phyloP scores from a whole-genome alignment of 352 stramenopile species.

The Pythium folliculosum region DNA sequence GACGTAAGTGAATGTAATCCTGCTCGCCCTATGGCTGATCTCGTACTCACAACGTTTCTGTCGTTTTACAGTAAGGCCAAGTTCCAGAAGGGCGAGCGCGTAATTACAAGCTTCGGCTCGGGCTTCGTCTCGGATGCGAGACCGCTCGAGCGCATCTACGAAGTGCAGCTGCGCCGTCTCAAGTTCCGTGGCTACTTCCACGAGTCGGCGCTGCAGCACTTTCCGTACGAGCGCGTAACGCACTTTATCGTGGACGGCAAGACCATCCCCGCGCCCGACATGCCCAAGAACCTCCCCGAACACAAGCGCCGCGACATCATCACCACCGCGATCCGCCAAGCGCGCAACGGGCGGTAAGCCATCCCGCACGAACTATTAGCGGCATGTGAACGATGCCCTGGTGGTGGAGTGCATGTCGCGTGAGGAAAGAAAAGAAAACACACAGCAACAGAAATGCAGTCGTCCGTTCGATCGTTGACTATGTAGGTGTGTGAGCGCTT shows the following conservation, averaged over 20 bases:
- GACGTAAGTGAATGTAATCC: slow-evolving; percentile 55
- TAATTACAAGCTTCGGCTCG: slow-evolving; percentile 77
- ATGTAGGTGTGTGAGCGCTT: background rate
- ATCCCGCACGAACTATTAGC: too few relatives aligned
- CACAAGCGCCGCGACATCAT: slow-evolving; percentile 75
- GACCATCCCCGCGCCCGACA: slow-evolving; percentile 62
- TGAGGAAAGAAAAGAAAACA: background rate
- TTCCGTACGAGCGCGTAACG: slow-evolving; percentile 85
- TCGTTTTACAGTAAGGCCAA: slow-evolving; percentile 56
- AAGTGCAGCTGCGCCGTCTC: slow-evolving; percentile 75
- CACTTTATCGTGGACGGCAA: slow-evolving; percentile 84
- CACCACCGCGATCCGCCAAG: slow-evolving; percentile 66
- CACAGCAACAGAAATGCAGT: slow-evolving; percentile 9
- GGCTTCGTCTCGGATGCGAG: slow-evolving; percentile 71
- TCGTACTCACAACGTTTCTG: too few relatives aligned
- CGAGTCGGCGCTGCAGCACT: slow-evolving; percentile 57
- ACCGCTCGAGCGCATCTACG: slow-evolving; percentile 71
- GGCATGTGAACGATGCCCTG: too few relatives aligned
- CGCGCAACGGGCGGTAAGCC: slow-evolving; percentile 34
- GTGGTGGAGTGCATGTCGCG: too few relatives aligned
- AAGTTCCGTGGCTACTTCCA: slow-evolving; percentile 75
- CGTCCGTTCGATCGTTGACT: slow-evolving; percentile 4
- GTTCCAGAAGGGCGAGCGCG: slow-evolving; percentile 75
- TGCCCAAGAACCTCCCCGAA: slow-evolving; percentile 66
- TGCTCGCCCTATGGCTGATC: too few relatives aligned